Base-by-base conservation (phyloP, 2,329 filamentous ascomycete genomes). In the Trichoderma sp. region DNA sequence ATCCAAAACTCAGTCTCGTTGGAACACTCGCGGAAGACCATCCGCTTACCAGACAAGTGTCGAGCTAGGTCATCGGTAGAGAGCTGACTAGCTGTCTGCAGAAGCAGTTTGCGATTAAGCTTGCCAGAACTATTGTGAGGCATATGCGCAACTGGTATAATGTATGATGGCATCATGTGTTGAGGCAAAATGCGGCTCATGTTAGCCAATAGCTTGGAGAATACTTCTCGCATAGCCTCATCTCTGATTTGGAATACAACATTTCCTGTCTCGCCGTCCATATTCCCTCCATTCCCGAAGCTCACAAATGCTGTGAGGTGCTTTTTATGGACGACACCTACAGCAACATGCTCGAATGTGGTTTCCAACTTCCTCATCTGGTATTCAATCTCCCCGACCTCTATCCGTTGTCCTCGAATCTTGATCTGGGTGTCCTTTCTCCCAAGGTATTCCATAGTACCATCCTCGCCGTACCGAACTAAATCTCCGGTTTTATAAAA, bases 91-190 rank as follows among this genome's bases (percentile, higher is more conserved):
- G 19, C 60, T 6, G 39, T 29, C 6, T 65, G 50, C 17, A 27
- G 25, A 12, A 68, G 52, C 9, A 42, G 19, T 12, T 42, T 68
- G 5, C 67, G 63, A 54, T 68, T 42, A n/a, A 68, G 67, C 15
- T 68, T 68, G n/a, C 67, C 60, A 15, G 67, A 37, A 35, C 39
- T 58, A 5, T 57, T 68, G 10, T 65, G 60, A 50, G 67, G 67
- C 59, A 68, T 68, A 19, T 57, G 7, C 2, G 34, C 39, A 37
- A 68, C 35, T 7, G 53, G 60, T 19, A 68, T 58, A 22, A 65
- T 13, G 13, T 65, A 68, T 9, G 25, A 52, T n/a, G 52, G 60
- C 7, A 68, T n/a, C 67, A 68, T 68, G 22, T 78, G 78, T 0
- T 70, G 66, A 1, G 79, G 78, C n/a, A 68, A 53, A 22, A 42